These are phyloP conservation scores for Crotalaria pallida DNA, from an alignment of 306 rosid genomes.

Conservation along the genomic window DNA sequence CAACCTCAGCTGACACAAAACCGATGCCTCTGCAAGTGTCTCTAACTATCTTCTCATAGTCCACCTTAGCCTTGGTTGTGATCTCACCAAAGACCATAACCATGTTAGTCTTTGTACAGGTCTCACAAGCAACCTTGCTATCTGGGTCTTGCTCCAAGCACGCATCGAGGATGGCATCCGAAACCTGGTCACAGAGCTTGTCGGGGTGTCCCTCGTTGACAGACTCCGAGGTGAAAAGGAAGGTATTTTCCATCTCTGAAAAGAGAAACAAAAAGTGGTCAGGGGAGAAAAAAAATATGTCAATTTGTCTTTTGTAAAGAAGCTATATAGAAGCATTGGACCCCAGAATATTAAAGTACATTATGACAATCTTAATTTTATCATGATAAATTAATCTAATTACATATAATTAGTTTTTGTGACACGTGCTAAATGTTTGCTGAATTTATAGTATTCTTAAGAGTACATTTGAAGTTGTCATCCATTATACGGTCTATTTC, in stretches of 20 bases:
- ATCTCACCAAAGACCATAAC: slow-evolving; percentile 90
- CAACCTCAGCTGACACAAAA: slow-evolving; percentile 57
- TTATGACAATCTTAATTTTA: slow-evolving; percentile 3
- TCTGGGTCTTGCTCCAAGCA: slow-evolving; percentile 79
- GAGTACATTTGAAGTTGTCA: neutral
- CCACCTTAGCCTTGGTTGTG: slow-evolving; percentile 60
- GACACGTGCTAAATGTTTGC: neutral
- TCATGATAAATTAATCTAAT: neutral
- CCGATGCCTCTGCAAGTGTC: slow-evolving; percentile 72
- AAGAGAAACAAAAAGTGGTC: neutral
- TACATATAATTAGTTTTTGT: neutral
- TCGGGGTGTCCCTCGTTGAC: slow-evolving; percentile 87
- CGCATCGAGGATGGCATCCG: slow-evolving; percentile 82
- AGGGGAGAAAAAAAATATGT: neutral
- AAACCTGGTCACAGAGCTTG: slow-evolving; percentile 81
- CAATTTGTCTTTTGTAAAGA: neutral
- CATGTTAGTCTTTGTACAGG: slow-evolving; percentile 87
- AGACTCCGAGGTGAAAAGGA: slow-evolving; percentile 84
- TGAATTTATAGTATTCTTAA: neutral
- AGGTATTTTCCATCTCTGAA: slow-evolving; percentile 56
- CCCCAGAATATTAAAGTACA: neutral
- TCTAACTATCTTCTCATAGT: slow-evolving; percentile 63
- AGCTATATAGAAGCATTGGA: neutral
- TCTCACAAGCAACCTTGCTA: slow-evolving; percentile 84
- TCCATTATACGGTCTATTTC: neutral